These are phyloP conservation scores for Hanseniaspora thailandica DNA, from an alignment of 805 yeast species.

Conservation along the genomic window DNA sequence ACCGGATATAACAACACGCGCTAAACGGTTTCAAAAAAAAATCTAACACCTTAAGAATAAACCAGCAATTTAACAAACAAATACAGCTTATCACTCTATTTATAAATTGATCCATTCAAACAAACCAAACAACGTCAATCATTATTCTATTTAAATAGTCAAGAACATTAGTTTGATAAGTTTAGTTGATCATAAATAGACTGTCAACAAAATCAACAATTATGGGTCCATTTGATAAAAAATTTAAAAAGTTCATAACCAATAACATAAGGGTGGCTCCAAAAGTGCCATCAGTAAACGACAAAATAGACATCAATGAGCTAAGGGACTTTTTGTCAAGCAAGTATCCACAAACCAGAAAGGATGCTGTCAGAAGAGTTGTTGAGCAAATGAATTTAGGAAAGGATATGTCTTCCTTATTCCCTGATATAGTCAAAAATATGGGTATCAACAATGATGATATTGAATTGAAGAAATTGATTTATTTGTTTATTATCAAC, in stretches of 20 bases:
- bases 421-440: slow-evolving; percentile 92
- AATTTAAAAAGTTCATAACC: slow-evolving; percentile 28
- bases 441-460: slow-evolving; percentile 76
- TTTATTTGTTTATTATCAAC: slow-evolving; percentile 88
- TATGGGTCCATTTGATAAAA: slow-evolving; percentile 29
- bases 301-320: slow-evolving; percentile 73
- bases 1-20: background rate
- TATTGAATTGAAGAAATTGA: slow-evolving; percentile 90
- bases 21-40: background rate
- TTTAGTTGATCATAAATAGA: no score
- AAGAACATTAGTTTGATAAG: background rate
- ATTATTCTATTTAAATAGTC: no score
- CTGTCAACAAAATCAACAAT: background rate
- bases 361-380: slow-evolving; percentile 92
- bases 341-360: slow-evolving; percentile 86
- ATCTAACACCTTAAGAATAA: background rate
- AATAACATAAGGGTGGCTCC: slow-evolving; percentile 30
- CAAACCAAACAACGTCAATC: background rate
- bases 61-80: background rate
- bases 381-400: slow-evolving; percentile 98
- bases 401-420: slow-evolving; percentile 85
- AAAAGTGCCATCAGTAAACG: slow-evolving; percentile 24
- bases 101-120: background rate
- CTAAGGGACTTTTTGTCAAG: slow-evolving; percentile 82
- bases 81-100: background rate